phyloP scores from a whole-genome alignment of 768 basidiomycete genomes.

The Hydnomerulius pinastri region DNA sequence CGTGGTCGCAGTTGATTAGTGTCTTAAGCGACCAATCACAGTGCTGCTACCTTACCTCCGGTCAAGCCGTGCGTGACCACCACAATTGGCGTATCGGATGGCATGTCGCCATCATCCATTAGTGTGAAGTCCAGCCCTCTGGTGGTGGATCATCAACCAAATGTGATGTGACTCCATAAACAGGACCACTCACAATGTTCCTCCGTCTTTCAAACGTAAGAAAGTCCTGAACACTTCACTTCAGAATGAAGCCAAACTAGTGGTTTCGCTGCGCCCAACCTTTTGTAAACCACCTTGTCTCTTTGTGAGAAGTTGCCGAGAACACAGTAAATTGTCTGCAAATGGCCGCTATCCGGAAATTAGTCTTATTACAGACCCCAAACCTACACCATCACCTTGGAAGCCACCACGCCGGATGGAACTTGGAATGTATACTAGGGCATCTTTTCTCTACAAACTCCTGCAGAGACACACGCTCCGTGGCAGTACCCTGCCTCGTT shows the following conservation, averaged over 20 bases:
- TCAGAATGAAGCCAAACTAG: slow-evolving; percentile 10
- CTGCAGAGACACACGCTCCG: slow-evolving; percentile 21
- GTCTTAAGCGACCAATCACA: not conserved
- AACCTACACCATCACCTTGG: slow-evolving; percentile 23
- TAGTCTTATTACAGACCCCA: slow-evolving; percentile 8
- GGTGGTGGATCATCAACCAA: not conserved
- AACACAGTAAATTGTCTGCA: slow-evolving; percentile 34
- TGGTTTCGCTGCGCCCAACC: slow-evolving; percentile 15
- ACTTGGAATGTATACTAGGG: slow-evolving; percentile 28
- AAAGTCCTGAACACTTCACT: slow-evolving; percentile 18
- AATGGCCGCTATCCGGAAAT: slow-evolving; percentile 28
- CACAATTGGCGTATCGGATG: slow-evolving; percentile 28
- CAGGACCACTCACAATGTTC: slow-evolving; percentile 30
- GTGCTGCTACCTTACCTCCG: slow-evolving; percentile 24
- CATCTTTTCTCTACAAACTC: slow-evolving; percentile 34
- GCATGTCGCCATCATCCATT: slow-evolving; percentile 22
- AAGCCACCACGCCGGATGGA: slow-evolving; percentile 35
- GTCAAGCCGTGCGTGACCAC: slow-evolving; percentile 36
- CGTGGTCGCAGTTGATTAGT: slow-evolving; percentile 8
- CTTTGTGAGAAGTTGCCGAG: slow-evolving; percentile 32
- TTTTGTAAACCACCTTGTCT: slow-evolving; percentile 33
- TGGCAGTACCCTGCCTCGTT: slow-evolving; percentile 10
- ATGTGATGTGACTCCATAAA: not conserved
- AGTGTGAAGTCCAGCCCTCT: slow-evolving; percentile 37
- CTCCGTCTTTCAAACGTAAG: slow-evolving; percentile 32